Base-by-base conservation (phyloP, 192 early-diverging fungal species). In the Jimgerdemannia lactiflua region DNA sequence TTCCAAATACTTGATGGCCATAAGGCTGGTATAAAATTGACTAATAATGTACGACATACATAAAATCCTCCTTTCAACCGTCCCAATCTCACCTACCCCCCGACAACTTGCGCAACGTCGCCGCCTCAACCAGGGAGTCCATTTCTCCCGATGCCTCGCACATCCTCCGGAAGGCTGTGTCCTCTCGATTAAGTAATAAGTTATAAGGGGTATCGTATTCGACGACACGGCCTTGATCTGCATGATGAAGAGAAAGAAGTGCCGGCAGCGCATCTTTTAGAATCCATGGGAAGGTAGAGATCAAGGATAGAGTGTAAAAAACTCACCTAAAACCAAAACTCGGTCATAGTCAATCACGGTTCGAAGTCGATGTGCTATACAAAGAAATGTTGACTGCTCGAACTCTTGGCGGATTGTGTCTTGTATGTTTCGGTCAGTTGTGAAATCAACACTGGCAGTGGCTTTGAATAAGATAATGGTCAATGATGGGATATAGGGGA, bases 341-440 rank as follows among this genome's bases (percentile, higher is more conserved):
- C 82, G 71, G 71, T 88, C 85, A 65, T 88, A 88, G 69, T 85
- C 85, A 72, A 86, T 85, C 18, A 88, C 80, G 2, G 87, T 88
- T 67, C 82, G 82, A 49, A 88, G 67, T 3, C 87, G 77, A 75
- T 88, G 87, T 3, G 87, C 87, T 71, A 88, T 88, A 49, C 83
- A 85, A 20, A 88, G 72, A 9, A 88, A 75, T 4, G 87, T 85
- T 11, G 54, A 69, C 40, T 41, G 29, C 40, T 41, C 82, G 84
- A 95, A 94, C 43, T 86, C 87, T 67, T 89, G 81, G 42, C 94
- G 89, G 67, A 98, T 95, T 0, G 96, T 95, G 14, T 76, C 75
- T 86, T 98, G 96, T 77, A 98, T 96, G 49, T 83, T 86, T n/a
- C 83, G 77, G 77, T 98, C 96, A 0, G 94, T 96, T 41, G 90